A percentile compares a stretch with the other conserved stretches of the same genome.
phyloP scores from a whole-genome alignment of 805 yeast genomes.

The Yamadazyma ubonensis region DNA sequence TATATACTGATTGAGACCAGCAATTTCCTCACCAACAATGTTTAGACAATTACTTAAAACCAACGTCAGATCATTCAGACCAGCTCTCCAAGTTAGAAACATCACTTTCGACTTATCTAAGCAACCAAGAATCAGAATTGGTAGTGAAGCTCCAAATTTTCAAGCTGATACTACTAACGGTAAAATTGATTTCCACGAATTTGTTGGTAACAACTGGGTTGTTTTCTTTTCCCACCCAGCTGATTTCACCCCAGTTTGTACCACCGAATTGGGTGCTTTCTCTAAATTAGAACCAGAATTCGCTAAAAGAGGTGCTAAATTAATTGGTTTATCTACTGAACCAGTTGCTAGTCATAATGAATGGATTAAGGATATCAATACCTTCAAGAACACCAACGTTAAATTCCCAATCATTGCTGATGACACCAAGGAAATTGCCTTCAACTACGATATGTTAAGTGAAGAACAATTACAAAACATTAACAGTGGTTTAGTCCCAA shows the following conservation, averaged over 20 bases:
- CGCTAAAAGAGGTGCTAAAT: slow-evolving; percentile 59
- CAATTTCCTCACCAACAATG: slow-evolving; percentile 10
- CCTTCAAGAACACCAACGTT: slow-evolving; percentile 37
- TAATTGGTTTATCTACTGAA: slow-evolving; percentile 69
- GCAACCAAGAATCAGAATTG: slow-evolving; percentile 50
- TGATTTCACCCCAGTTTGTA: slow-evolving; percentile 77
- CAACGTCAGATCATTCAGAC: slow-evolving; percentile 8
- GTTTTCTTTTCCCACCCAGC: slow-evolving; percentile 75
- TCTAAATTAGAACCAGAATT: slow-evolving; percentile 71
- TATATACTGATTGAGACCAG: not conserved
- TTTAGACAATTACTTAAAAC: slow-evolving; percentile 15
- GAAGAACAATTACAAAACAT: slow-evolving; percentile 64
- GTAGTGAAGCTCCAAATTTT: slow-evolving; percentile 71
- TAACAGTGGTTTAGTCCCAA: slow-evolving; percentile 59
- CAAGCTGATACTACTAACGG: slow-evolving; percentile 63
- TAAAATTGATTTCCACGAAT: slow-evolving; percentile 60
- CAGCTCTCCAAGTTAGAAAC: slow-evolving; percentile 17
- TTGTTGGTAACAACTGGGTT: slow-evolving; percentile 60
- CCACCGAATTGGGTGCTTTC: slow-evolving; percentile 76
- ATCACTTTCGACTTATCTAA: slow-evolving; percentile 34
- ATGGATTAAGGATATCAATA: slow-evolving; percentile 73
- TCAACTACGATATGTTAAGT: slow-evolving; percentile 66
- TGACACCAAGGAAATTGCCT: slow-evolving; percentile 58
- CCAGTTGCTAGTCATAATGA: slow-evolving; percentile 57
- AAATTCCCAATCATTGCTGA: slow-evolving; percentile 71